Evolutionary conservation across 2,329 filamentous ascomycete species (phyloP).

Genomic region (Diaporthe vaccinii): DNA sequence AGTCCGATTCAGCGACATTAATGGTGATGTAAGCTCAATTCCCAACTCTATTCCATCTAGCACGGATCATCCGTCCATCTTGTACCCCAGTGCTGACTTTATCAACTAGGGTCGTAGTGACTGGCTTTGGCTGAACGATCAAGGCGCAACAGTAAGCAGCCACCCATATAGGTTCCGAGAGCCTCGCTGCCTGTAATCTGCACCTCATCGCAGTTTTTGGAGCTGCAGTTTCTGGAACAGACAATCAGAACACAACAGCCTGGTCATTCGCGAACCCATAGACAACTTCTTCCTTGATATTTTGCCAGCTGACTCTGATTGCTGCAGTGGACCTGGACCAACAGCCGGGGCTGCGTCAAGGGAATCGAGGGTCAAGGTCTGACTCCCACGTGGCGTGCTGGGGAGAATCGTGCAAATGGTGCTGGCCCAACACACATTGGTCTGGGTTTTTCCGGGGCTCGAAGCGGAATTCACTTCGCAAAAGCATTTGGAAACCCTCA

Average conservation of each 20-base stretch:
- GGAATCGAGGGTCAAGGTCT: slow-evolving; percentile 44
- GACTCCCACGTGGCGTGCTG: slow-evolving; percentile 44
- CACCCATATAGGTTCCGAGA: not conserved
- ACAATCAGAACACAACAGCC: not conserved
- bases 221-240: not conserved
- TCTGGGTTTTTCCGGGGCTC: slow-evolving; percentile 1
- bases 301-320: not conserved
- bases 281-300: not conserved
- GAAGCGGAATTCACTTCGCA: slow-evolving; percentile 21
- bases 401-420: slow-evolving; percentile 35
- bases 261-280: not conserved
- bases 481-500: slow-evolving; percentile 13
- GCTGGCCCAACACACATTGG: slow-evolving; percentile 41
- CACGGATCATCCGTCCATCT: not conserved
- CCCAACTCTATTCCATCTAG: not conserved
- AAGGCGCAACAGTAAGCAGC: slow-evolving; percentile 6
- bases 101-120: not conserved
- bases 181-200: not conserved
- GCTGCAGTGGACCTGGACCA: slow-evolving; percentile 43
- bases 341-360: slow-evolving; percentile 43
- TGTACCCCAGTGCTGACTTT: not conserved
- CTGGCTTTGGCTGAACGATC: not conserved
- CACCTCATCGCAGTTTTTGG: not conserved
- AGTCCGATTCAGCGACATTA: slow-evolving; percentile 23
- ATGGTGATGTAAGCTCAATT: not conserved